phyloP scores from a whole-genome alignment of 768 basidiomycete genomes.

The Leccinum rimulosum region DNA sequence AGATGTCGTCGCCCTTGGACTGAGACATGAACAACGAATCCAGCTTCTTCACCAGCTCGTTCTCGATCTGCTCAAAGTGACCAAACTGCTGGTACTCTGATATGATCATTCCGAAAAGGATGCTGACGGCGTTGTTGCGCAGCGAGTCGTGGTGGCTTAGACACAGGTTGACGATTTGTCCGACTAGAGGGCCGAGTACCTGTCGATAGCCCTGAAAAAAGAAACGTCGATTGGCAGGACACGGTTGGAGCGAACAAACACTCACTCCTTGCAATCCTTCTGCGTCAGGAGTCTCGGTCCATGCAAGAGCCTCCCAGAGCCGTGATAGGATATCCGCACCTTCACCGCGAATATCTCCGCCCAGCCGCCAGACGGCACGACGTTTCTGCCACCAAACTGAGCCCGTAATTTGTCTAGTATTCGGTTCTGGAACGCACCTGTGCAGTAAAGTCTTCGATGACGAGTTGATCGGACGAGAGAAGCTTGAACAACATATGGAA shows the following conservation, averaged over 20 bases:
- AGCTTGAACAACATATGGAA: conserved; percentile 82
- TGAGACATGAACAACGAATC: conserved; percentile 93
- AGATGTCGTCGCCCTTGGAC: conserved; percentile 87
- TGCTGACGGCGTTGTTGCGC: conserved; percentile 85
- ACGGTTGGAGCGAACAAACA: conserved; percentile 1
- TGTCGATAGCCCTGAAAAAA: conserved; percentile 73
- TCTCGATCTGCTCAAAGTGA: conserved; percentile 87
- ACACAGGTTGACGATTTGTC: conserved; percentile 87
- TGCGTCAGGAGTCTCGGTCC: conserved; percentile 57
- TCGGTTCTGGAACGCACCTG: conserved; percentile 51
- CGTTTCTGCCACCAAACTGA: conserved; percentile 61
- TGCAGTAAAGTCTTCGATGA: conserved; percentile 93
- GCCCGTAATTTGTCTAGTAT: background rate
- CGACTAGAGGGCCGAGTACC: conserved; percentile 79
- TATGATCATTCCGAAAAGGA: conserved; percentile 94
- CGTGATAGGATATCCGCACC: conserved; percentile 76
- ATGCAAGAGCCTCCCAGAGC: conserved; percentile 85
- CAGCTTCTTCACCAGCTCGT: conserved; percentile 86
- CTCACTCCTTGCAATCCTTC: conserved; percentile 65
- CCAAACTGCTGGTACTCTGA: conserved; percentile 84
- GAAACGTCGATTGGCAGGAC: background rate
- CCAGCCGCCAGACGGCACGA: conserved; percentile 93
- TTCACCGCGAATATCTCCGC: conserved; percentile 91
- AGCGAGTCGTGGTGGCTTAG: conserved; percentile 93
- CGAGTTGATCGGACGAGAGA: conserved; percentile 84